Evolutionary conservation across 108 stramenopile genomes (phyloP).

Genomic region (Aureococcus anophagefferens): DNA sequence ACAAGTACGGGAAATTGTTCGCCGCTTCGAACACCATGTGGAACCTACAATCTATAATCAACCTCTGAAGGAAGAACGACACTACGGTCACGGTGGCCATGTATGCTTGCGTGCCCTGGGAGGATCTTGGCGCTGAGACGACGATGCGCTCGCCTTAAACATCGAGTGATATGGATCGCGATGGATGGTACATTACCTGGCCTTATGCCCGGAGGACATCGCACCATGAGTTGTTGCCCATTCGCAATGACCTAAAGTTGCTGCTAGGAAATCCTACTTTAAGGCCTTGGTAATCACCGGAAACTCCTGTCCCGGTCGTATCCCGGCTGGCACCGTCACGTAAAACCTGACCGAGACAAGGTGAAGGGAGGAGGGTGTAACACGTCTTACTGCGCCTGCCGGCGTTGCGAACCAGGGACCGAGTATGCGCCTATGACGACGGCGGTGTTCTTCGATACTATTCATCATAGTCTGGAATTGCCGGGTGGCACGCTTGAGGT

Average conservation of each 20-base stretch:
- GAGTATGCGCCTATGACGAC: neutral
- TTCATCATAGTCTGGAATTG: too few relatives aligned
- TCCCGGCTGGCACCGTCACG: conserved; percentile 10
- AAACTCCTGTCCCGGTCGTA: conserved; percentile 11
- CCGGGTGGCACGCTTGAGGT: too few relatives aligned
- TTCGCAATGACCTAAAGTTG: conserved; percentile 4
- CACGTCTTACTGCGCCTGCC: neutral
- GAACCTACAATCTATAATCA: conserved; percentile 1
- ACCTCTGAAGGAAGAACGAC: too few relatives aligned
- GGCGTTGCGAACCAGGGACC: neutral
- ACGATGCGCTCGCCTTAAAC: conserved; percentile 5
- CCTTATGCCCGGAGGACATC: conserved; percentile 4
- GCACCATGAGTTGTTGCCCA: conserved; percentile 15
- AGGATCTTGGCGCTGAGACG: conserved; percentile 8
- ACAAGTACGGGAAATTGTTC: conserved; percentile 60
- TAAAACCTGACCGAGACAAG: conserved; percentile 2
- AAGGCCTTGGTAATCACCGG: neutral
- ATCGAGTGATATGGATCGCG: too few relatives aligned
- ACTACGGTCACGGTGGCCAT: neutral
- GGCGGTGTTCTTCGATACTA: too few relatives aligned
- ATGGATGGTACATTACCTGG: too few relatives aligned
- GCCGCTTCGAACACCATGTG: conserved; percentile 7
- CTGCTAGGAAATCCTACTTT: too few relatives aligned
- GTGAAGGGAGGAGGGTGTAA: too few relatives aligned
- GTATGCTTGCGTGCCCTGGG: neutral